phyloP scores from a whole-genome alignment of 1,284 basidiomycete species.

The Fomitopsis palustris region DNA sequence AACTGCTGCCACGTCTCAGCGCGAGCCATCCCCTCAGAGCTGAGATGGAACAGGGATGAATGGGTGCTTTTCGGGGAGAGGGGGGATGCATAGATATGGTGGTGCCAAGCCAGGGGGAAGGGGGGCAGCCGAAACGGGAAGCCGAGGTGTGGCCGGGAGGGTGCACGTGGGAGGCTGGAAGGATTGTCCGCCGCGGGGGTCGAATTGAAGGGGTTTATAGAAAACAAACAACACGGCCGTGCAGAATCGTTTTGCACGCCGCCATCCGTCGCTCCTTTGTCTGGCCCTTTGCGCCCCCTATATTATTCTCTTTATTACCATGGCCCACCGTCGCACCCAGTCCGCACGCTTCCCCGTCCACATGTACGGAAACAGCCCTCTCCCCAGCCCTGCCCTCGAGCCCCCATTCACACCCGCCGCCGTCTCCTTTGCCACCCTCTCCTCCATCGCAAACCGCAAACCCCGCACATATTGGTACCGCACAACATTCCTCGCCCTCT shows the following conservation, averaged over 20 bases:
- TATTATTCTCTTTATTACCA: conserved; percentile 14
- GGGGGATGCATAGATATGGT: too few relatives aligned
- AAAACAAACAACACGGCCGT: not conserved
- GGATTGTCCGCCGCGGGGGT: not conserved
- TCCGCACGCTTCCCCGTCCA: conserved; percentile 26
- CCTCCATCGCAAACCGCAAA: conserved; percentile 20
- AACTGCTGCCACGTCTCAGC: too few relatives aligned
- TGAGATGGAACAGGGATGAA: too few relatives aligned
- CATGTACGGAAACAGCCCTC: conserved; percentile 15
- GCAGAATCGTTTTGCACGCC: not conserved
- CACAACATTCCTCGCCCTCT: conserved; percentile 49
- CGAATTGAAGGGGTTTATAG: not conserved
- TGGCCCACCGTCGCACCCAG: conserved; percentile 31
- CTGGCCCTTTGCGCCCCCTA: conserved; percentile 5
- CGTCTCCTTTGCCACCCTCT: conserved; percentile 22
- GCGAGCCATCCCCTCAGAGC: too few relatives aligned
- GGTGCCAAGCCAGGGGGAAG: too few relatives aligned
- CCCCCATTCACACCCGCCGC: conserved; percentile 27
- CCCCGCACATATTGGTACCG: conserved; percentile 35
- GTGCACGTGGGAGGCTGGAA: too few relatives aligned
- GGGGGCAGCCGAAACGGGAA: too few relatives aligned
- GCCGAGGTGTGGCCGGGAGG: too few relatives aligned
- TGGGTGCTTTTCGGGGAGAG: too few relatives aligned
- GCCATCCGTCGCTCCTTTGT: conserved; percentile 9
- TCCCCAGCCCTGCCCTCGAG: conserved; percentile 20